phyloP scores from a whole-genome alignment of 208 protist genomes.

The Trichomonas tenax region DNA sequence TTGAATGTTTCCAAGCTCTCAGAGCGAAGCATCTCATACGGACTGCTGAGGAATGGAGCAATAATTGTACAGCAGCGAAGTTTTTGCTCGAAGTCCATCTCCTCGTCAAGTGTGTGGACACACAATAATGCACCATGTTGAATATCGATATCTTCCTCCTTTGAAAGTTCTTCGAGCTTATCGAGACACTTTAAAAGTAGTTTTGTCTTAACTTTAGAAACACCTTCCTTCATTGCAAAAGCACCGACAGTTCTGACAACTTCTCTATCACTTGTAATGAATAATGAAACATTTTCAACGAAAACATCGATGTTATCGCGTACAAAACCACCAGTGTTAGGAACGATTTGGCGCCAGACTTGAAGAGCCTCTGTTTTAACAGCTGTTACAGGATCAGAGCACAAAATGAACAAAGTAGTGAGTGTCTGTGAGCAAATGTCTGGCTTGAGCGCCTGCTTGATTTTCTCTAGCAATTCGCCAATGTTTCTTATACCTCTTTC shows the following conservation, averaged over 20 bases:
- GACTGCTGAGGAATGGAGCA: not conserved
- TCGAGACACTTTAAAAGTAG: not conserved
- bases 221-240: not conserved
- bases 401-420: not conserved
- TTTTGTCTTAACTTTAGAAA: not conserved
- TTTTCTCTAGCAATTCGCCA: not conserved
- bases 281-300: not conserved
- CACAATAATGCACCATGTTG: not conserved
- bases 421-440: not conserved
- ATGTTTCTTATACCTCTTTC: conserved; percentile 7
- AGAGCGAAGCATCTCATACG: not conserved
- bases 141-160: not conserved
- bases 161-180: not conserved
- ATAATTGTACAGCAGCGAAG: not conserved
- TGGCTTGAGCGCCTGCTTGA: not conserved
- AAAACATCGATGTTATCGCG: not conserved
- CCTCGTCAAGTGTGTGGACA: not conserved
- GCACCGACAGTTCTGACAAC: conserved; percentile 14
- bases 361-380: not conserved
- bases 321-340: not conserved
- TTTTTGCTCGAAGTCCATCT: not conserved
- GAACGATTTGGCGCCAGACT: not conserved
- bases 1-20: not conserved
- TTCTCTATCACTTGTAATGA: not conserved
- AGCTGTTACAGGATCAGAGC: not conserved